These are phyloP conservation scores for Yamadazyma insecticola DNA, from an alignment of 805 yeast genomes.

Conservation along the genomic window DNA sequence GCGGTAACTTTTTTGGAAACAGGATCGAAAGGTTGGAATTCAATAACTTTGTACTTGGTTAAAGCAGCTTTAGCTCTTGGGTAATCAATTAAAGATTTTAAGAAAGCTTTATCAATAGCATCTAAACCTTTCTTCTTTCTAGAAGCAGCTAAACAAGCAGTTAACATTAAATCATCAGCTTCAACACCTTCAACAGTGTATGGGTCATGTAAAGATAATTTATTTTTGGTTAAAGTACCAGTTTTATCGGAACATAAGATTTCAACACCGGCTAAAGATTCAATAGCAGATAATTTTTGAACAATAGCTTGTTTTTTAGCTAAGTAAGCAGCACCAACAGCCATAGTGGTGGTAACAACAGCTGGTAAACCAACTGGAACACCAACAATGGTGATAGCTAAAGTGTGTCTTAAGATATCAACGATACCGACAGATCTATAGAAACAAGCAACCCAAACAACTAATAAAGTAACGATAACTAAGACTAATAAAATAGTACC, in stretches of 20 bases:
- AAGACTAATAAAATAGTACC: constrained; percentile 88
- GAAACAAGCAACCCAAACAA: constrained; percentile 92
- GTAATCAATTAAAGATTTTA: constrained; percentile 80
- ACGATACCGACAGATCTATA: constrained; percentile 88
- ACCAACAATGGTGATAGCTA: constrained; percentile 95
- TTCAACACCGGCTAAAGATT: constrained; percentile 96
- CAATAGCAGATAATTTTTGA: constrained; percentile 94
- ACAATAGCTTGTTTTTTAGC: constrained; percentile 97
- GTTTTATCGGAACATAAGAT: constrained; percentile 97
- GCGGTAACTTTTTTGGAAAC: constrained; percentile 96
- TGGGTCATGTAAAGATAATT: constrained; percentile 92
- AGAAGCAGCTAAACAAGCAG: constrained; percentile 97
- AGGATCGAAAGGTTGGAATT: constrained; percentile 97
- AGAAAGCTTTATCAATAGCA: constrained; percentile 95
- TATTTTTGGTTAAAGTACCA: constrained; percentile 97
- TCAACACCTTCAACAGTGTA: constrained; percentile 97
- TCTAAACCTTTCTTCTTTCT: constrained; percentile 98
- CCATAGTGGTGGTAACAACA: constrained; percentile 98
- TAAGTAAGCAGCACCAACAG: constrained; percentile 98
- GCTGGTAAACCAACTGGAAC: constrained; percentile 99
- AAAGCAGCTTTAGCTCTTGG: constrained; percentile 92
- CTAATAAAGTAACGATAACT: constrained; percentile 79
- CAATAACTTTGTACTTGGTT: constrained; percentile 89
- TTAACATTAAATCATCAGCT: constrained; percentile 92
- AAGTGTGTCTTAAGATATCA: constrained; percentile 82